A percentile compares a stretch with the other conserved stretches of the same genome.
phyloP scores from a whole-genome alignment of 768 basidiomycete genomes.

The Suillus brevipes region DNA sequence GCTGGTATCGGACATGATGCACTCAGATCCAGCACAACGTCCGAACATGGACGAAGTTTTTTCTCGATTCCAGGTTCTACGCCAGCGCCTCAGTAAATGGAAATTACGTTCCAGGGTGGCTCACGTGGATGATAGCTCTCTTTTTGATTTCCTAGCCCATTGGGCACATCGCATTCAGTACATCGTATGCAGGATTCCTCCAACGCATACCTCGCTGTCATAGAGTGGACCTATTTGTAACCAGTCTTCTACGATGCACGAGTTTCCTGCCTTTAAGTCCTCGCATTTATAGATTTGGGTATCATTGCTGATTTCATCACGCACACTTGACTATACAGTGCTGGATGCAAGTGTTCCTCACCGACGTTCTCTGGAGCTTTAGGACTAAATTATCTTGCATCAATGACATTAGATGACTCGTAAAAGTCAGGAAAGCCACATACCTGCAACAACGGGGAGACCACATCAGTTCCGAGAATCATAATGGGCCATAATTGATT shows the following conservation, averaged over 20 bases:
- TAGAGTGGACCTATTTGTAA: not conserved
- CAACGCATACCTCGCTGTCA: not conserved
- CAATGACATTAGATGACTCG: no score
- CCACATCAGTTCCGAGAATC: no score
- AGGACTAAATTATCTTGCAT: no score
- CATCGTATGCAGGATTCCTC: conserved; percentile 17
- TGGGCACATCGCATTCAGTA: conserved; percentile 18
- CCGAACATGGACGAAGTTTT: conserved; percentile 30
- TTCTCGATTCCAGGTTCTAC: conserved; percentile 19
- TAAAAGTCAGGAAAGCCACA: no score
- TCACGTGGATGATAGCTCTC: conserved; percentile 9
- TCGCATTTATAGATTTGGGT: not conserved
- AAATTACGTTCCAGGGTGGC: conserved; percentile 32
- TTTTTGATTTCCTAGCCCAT: conserved; percentile 16
- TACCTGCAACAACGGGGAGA: no score
- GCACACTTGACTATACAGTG: not conserved
- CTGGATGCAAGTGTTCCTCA: no score
- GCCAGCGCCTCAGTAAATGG: conserved; percentile 8
- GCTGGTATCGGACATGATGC: conserved; percentile 35
- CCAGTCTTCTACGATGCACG: not conserved
- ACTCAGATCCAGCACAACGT: conserved; percentile 33
- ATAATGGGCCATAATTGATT: not conserved
- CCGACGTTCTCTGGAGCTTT: no score
- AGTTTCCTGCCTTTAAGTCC: not conserved
- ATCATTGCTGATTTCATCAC: not conserved